Conservation (phyloP, 2,329 filamentous ascomycete species). For the Epichloe baconii region DNA sequence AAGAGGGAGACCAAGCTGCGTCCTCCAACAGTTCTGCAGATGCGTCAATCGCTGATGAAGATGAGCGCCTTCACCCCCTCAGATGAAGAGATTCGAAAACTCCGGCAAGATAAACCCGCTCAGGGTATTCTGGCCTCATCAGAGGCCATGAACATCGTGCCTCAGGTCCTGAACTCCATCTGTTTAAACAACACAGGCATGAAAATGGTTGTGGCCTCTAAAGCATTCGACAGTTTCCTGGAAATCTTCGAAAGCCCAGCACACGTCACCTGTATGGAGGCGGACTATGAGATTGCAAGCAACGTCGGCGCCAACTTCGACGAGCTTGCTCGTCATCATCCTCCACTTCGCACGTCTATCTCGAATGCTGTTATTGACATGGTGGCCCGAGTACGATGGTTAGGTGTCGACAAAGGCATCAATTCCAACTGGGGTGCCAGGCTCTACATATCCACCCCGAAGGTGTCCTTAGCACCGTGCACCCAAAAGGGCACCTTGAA, state of each 20-base stretch:
- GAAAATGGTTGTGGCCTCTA: slow-evolving; percentile 72
- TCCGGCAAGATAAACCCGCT: slow-evolving; percentile 36
- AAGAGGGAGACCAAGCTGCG: slow-evolving; percentile 22
- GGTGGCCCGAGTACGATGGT: slow-evolving; percentile 65
- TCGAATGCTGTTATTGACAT: slow-evolving; percentile 79
- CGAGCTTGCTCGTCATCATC: slow-evolving; percentile 88
- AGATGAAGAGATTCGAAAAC: slow-evolving; percentile 32
- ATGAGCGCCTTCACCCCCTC: slow-evolving; percentile 38
- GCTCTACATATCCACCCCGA: slow-evolving; percentile 50
- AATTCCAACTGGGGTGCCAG: slow-evolving; percentile 65
- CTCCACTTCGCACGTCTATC: slow-evolving; percentile 65
- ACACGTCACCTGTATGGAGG: slow-evolving; percentile 74
- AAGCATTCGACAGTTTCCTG: slow-evolving; percentile 74
- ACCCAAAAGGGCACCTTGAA: slow-evolving; percentile 35
- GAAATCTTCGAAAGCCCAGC: slow-evolving; percentile 91
- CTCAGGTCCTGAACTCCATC: slow-evolving; percentile 82
- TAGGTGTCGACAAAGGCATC: slow-evolving; percentile 59
- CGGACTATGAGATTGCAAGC: slow-evolving; percentile 55
- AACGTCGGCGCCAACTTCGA: slow-evolving; percentile 78
- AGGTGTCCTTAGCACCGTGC: slow-evolving; percentile 37
- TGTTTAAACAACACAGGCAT: slow-evolving; percentile 82
- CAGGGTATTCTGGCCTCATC: slow-evolving; percentile 71
- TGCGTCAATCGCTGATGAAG: slow-evolving; percentile 21
- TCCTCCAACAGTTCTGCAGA: slow-evolving; percentile 27
- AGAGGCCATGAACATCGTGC: slow-evolving; percentile 79